Evolutionary conservation across 139 green algal genomes (phyloP).

Genomic region (Pseudopediastrum boryanum): DNA sequence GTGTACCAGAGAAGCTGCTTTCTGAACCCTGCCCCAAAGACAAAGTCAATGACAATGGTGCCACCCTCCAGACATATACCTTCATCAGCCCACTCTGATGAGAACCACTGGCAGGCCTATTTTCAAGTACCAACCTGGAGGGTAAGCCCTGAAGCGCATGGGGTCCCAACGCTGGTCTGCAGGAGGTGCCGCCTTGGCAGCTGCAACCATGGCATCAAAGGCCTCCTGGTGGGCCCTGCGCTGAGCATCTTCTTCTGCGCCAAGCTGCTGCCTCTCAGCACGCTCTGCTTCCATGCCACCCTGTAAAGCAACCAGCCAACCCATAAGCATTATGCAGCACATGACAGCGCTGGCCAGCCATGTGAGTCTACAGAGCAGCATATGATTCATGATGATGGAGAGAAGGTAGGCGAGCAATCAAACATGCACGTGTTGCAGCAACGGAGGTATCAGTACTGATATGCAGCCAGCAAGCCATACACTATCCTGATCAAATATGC

Average conservation of each 20-base stretch:
- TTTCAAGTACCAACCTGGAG: no score
- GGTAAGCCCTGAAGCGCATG: conserved; percentile 70
- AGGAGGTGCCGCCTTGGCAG: conserved; percentile 47
- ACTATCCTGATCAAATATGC: no score
- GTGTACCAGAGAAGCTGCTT: no score
- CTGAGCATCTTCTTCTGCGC: conserved; percentile 50
- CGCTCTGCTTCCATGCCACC: conserved; percentile 51
- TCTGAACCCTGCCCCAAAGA: no score
- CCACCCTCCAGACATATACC: background rate
- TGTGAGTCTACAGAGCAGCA: background rate
- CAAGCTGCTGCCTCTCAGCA: conserved; percentile 34
- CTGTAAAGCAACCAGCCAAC: conserved; percentile 5
- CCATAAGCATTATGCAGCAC: background rate
- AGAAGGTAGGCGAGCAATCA: background rate
- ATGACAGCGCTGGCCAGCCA: no score
- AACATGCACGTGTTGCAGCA: background rate
- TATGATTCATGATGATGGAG: background rate
- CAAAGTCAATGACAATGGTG: no score
- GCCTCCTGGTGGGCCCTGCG: conserved; percentile 49
- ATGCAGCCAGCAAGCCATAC: no score
- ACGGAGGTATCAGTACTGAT: background rate
- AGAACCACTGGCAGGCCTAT: background rate
- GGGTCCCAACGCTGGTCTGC: conserved; percentile 53
- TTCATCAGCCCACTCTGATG: no score
- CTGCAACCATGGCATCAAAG: conserved; percentile 75